phyloP scores from a whole-genome alignment of 495 filamentous ascomycete species.

The Penicillium crystallinum region DNA sequence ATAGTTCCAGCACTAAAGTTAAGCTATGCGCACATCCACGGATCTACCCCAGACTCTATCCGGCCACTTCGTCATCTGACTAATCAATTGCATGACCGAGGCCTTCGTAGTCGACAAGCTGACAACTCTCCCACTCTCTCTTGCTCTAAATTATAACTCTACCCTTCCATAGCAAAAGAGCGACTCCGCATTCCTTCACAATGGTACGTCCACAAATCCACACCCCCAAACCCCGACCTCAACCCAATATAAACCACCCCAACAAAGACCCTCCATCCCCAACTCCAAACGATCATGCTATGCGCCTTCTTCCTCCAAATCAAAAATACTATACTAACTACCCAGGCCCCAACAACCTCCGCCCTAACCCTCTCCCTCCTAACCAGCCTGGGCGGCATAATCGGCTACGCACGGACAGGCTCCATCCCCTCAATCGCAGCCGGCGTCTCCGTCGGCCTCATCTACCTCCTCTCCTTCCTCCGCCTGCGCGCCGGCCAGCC shows the following conservation, averaged over 20 bases:
- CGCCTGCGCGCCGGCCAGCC: slow-evolving; percentile 46
- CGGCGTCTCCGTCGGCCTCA: slow-evolving; percentile 70
- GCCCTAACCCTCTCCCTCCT: slow-evolving; percentile 75
- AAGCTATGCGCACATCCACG: slow-evolving; percentile 1
- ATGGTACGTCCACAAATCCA: background rate
- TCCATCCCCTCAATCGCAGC: slow-evolving; percentile 82
- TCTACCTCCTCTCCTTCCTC: slow-evolving; percentile 45
- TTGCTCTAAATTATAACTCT: background rate
- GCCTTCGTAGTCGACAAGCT: background rate
- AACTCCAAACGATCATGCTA: slow-evolving; percentile 5
- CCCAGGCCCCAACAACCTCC: slow-evolving; percentile 26
- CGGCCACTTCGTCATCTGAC: slow-evolving; percentile 2
- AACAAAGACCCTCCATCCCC: background rate
- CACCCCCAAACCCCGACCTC: background rate
- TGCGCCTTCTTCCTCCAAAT: background rate
- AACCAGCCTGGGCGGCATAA: slow-evolving; percentile 79
- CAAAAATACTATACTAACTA: slow-evolving; percentile 5
- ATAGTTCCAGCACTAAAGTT: background rate
- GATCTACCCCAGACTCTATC: slow-evolving; percentile 1
- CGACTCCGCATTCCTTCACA: background rate
- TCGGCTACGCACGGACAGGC: slow-evolving; percentile 76
- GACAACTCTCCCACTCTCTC: background rate
- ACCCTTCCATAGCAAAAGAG: background rate
- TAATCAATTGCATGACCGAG: slow-evolving; percentile 5
- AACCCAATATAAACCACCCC: too few relatives aligned